A percentile compares a stretch with the other conserved stretches of the same genome.
Evolutionary conservation across 2,329 filamentous ascomycete genomes (phyloP).

Genomic region (Fusarium nisikadoi): DNA sequence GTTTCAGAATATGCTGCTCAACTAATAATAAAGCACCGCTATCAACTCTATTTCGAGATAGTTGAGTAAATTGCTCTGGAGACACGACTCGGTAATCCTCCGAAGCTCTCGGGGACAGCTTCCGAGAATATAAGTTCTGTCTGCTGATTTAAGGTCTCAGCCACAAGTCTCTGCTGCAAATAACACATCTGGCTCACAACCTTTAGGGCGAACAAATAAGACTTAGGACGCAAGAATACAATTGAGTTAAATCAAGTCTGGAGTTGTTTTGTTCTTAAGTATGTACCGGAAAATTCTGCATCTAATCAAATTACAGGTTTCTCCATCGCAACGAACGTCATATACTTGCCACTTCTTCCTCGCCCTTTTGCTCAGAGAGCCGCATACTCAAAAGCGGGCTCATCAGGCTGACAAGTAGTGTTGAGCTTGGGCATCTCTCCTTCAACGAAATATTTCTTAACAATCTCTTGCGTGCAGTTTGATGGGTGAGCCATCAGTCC

Average conservation of each 20-base stretch:
- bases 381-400: not conserved
- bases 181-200: too few relatives aligned
- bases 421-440: not conserved
- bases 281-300: not conserved
- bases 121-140: not conserved
- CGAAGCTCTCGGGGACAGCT: not conserved
- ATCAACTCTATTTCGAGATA: fast-evolving
- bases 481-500: not conserved
- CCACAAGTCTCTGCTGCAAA: too few relatives aligned
- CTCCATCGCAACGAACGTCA: fast-evolving
- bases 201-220: too few relatives aligned
- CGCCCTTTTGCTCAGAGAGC: too few relatives aligned
- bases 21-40: fast-evolving
- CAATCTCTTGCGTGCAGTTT: not conserved
- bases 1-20: fast-evolving
- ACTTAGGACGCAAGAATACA: fast-evolving
- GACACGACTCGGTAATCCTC: fast-evolving
- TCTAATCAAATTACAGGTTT: not conserved
- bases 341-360: too few relatives aligned
- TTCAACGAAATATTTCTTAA: not conserved
- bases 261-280: not conserved
- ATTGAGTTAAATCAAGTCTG: not conserved
- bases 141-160: too few relatives aligned
- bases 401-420: not conserved
- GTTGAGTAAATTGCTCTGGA: fast-evolving